Evolutionary conservation across 2,329 filamentous ascomycete species (phyloP), one percentile per base, ranked within the genome.

Genomic region (Arthrobotrys pseudoclavata): DNA sequence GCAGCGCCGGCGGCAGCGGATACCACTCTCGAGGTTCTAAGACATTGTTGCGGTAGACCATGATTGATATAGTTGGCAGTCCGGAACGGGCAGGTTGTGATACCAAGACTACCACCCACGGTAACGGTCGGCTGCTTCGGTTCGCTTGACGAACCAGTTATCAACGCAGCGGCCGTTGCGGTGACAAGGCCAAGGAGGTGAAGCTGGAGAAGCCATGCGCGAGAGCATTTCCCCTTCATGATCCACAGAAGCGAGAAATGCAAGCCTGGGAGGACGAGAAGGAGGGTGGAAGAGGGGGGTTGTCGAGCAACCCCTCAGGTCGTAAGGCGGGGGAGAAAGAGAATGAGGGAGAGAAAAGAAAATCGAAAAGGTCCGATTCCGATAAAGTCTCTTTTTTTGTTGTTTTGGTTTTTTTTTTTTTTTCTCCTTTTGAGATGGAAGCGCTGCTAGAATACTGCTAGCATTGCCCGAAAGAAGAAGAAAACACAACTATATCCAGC

Each of bases 1-100:
- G 34, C 20, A 13, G 50, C 26, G 26, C 6, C 66, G 26, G 69
- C 63, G 15, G 42, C 48, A 6, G 61, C 76, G 37, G 77, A 69
- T 12, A 79, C 66, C 22, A 71, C 57, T 9, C 55, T 80, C 3
- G 75, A 63, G 37, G 88, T 89, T 60, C 88, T 89, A 22, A 93
- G 85, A 82, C 92, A 95, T 85, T 92, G 91, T 82, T 93, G 91
- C 10, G 91, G 91, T 45, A 94, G 85, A 1, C 88, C 89, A 80
- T 94, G 91, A 10, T 91, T 94, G 79, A 95, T 92, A 84, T 94
- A 93, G 84, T 95, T 94, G 82, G 93, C 89, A 0, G 91, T 93
- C 80, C 88, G 88, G 67, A 85, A 86, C 80, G 88, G 87, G 84
- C 88, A 90, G 42, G 83, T 82, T 63, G 81, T 78, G 40, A 76